phyloP scores from a whole-genome alignment of 768 basidiomycete genomes.

The Calocybe indica region DNA sequence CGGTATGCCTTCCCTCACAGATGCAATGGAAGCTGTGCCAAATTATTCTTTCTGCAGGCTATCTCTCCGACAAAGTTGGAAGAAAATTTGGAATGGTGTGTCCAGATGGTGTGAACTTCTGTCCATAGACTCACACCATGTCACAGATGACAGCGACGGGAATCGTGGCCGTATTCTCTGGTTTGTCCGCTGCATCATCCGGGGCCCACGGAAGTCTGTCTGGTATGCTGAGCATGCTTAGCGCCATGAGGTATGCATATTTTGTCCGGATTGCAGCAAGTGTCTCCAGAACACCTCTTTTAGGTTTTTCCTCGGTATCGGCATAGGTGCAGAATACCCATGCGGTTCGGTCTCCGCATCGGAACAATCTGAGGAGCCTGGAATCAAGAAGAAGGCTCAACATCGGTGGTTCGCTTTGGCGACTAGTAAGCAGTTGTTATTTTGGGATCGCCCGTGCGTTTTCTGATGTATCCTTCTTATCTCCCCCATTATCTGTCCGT shows the following conservation, averaged over 20 bases:
- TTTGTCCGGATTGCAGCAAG: background rate
- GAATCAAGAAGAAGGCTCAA: constrained; percentile 73
- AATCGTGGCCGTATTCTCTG: constrained; percentile 82
- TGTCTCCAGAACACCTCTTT: background rate
- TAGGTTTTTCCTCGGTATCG: constrained; percentile 86
- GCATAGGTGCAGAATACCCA: constrained; percentile 86
- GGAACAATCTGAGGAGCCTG: constrained; percentile 83
- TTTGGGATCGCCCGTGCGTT: too few species aligned
- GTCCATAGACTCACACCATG: constrained; percentile 10
- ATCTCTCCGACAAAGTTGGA: constrained; percentile 80
- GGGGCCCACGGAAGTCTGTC: constrained; percentile 68
- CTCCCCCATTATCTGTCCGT: constrained; percentile 2
- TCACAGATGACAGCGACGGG: constrained; percentile 71
- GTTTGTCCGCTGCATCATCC: constrained; percentile 73
- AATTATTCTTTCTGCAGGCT: constrained; percentile 29
- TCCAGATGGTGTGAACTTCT: background rate
- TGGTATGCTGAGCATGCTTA: constrained; percentile 75
- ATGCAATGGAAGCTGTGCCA: background rate
- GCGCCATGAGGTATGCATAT: constrained; percentile 58
- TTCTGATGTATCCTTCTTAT: background rate
- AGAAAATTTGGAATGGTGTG: constrained; percentile 84
- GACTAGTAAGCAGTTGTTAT: constrained; percentile 54
- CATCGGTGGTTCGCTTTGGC: constrained; percentile 85
- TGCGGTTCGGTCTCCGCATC: constrained; percentile 86
- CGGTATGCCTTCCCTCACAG: constrained; percentile 27